Percentiles rank a stretch among this genome's conserved stretches.
Evolutionary conservation across 805 yeast genomes (phyloP).

Genomic region (Saccharomycopsis schoenii): DNA sequence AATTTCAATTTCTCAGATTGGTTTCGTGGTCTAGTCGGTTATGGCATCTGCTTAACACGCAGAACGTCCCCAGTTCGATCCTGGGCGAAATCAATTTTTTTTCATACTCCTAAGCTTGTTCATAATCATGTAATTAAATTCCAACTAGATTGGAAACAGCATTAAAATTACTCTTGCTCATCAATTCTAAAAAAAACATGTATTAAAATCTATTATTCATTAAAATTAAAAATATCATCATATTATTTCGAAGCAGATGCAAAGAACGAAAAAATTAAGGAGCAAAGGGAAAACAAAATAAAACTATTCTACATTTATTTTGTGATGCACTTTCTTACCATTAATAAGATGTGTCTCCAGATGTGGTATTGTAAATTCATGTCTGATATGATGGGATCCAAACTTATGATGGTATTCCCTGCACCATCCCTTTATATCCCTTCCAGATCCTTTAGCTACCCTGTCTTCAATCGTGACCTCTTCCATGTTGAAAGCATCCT

Average conservation of each 20-base stretch:
- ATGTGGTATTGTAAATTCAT: background rate
- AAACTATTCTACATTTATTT: background rate
- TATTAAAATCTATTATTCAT: background rate
- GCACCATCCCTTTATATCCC: conserved; percentile 84
- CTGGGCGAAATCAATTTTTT: conserved; percentile 92
- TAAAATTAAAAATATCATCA: background rate
- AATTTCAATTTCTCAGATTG: conserved; percentile 25
- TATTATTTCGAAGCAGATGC: too few species aligned
- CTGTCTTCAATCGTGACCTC: conserved; percentile 55
- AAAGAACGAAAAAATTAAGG: background rate
- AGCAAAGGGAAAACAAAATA: background rate
- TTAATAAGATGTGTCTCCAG: background rate
- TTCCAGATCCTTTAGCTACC: conserved; percentile 70
- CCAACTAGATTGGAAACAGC: background rate
- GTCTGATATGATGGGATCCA: background rate
- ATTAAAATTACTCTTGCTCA: too few species aligned
- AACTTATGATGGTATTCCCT: conserved; percentile 2
- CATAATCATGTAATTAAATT: too few species aligned
- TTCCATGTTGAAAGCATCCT: conserved; percentile 69
- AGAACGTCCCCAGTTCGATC: conserved; percentile 99
- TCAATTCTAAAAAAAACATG: background rate
- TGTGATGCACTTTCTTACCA: background rate
- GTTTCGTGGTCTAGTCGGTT: conserved; percentile 99
- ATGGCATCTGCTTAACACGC: conserved; percentile 99
- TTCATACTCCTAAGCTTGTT: conserved; percentile 6